phyloP scores from a whole-genome alignment of 169 alveolate genomes.

The Plasmodium gallinaceum region DNA sequence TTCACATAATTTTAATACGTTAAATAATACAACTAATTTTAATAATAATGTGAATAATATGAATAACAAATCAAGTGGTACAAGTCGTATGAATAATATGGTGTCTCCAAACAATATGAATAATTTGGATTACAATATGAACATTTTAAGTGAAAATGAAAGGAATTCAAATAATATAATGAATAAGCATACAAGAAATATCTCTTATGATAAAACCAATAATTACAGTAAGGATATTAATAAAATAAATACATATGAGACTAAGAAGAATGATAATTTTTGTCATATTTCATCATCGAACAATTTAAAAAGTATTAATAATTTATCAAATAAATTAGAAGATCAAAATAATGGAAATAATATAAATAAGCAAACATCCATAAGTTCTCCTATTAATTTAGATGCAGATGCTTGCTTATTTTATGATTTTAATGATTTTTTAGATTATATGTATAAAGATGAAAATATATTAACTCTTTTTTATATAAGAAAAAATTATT shows the following conservation, averaged over 20 bases:
- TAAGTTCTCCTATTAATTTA: background rate
- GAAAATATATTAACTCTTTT: conserved; percentile 73
- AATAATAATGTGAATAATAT: background rate
- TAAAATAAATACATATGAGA: background rate
- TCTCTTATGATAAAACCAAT: conserved; percentile 43
- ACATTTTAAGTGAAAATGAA: conserved; percentile 32
- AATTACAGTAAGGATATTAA: conserved; percentile 27
- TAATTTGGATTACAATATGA: conserved; percentile 10
- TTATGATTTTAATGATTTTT: conserved; percentile 59
- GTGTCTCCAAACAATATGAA: background rate
- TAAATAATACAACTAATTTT: background rate
- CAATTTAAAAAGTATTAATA: conserved; percentile 15
- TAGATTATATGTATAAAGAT: conserved; percentile 72
- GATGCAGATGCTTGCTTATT: conserved; percentile 60
- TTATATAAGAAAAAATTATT: conserved; percentile 66
- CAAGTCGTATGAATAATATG: conserved; percentile 9
- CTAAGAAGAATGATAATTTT: conserved; percentile 31
- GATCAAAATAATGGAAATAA: conserved; percentile 13
- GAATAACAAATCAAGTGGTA: background rate
- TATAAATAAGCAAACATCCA: background rate
- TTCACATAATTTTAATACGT: background rate
- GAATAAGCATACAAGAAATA: conserved; percentile 20
- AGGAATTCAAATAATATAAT: conserved; percentile 16
- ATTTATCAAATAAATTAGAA: conserved; percentile 5
- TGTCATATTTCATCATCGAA: conserved; percentile 19